Evolutionary conservation across 192 early-diverging fungal genomes (phyloP), one percentile per base, ranked within the genome.

Genomic region (Backusella morwellensis): DNA sequence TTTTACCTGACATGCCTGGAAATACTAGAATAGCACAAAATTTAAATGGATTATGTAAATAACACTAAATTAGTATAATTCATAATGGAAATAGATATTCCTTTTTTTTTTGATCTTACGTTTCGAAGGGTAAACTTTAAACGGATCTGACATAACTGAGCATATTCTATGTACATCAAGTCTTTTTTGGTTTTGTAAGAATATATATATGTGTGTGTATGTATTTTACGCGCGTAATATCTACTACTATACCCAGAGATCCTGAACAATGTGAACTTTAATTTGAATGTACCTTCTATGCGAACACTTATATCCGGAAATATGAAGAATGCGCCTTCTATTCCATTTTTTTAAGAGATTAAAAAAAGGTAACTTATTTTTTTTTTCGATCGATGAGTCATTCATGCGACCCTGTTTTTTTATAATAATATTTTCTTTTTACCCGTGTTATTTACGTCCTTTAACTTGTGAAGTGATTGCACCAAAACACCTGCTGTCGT

Each of bases 271-370:
- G 94, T 92, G 81, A 98, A 96, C 84, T 86, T 87, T 72, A 95
- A 84, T 29, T 90, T 82, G 77, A 91, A 95, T 9, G 82, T 86
- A n/a, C 97, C 97, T 75, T 96, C 94, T 56, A 93, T 91, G n/a
- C 93, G 81, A 41, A 95, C 93, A 41, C 94, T 95, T 34, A 98
- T 86, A 81, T 98, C 97, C 7, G 95, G 93, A 83, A 98, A 97
- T 23, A 97, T 93, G 87, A 97, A 97, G 74, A 95, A 97, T 0
- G 92, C 95, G 32, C 95, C 95, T 70, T 94, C 94, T 77, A 78
- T 21, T 17, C 35, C 21, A 66, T 34, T 32, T 32, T 32, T 32
- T 32, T 32, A 32, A 32, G 35, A 40, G 19, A 36, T 44, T 47
- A 19, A 35, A 40, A 29, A 6, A 52, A 44, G 44, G 3, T 14